Base-by-base conservation (phyloP, 2,329 filamentous ascomycete species). In the Fusarium anthophilum region DNA sequence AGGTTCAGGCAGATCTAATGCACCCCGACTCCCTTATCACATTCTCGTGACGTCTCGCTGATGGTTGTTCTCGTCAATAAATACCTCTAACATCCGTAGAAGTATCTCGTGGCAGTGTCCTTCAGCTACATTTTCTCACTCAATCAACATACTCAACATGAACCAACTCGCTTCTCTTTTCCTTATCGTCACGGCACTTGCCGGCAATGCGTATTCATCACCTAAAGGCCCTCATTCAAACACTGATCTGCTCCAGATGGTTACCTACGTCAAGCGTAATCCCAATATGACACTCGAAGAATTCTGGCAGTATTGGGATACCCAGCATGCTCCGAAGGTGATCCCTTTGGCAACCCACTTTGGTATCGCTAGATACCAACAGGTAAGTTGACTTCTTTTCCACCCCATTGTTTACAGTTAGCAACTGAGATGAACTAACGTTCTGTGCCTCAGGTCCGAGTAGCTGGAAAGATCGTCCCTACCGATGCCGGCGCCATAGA, bases 181-280 rank as follows among this genome's bases (percentile, higher is more conserved):
- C 1, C 5, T 28, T 13, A 13, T 41, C 20, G 8, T 14, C 11
- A 14, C 35, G 1, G 35, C 51, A 15, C 9, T 41, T n/a, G 22
- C 14, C 6, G 6, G 20, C 11, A 41, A 55, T 30, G 11, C 15
- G 0, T 13, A 28, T 11, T 20, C 35, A 14, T 41, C 51, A 10
- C 8, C 24, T 10, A 30, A 41, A n/a, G 51, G 26, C 6, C 37
- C 55, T 82, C 5, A 87, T 37, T 54, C 87, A 85, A 76, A 71
- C 28, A 79, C 78, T 1, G 77, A 78, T 2, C 61, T 76, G 7
- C 37, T 66, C 0, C 79, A 80, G 66, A 81, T 80, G 79, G 41
- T 79, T 22, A 80, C 74, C 13, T 79, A 80, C 58, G 76, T 80
- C 37, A 80, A 80, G 44, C 75, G 79, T 13, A 72, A 71, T 26